Evolutionary conservation across 371 early-diverging fungal species (phyloP), one percentile per base, ranked within the genome.

Genomic region (Rhizopus delemar): DNA sequence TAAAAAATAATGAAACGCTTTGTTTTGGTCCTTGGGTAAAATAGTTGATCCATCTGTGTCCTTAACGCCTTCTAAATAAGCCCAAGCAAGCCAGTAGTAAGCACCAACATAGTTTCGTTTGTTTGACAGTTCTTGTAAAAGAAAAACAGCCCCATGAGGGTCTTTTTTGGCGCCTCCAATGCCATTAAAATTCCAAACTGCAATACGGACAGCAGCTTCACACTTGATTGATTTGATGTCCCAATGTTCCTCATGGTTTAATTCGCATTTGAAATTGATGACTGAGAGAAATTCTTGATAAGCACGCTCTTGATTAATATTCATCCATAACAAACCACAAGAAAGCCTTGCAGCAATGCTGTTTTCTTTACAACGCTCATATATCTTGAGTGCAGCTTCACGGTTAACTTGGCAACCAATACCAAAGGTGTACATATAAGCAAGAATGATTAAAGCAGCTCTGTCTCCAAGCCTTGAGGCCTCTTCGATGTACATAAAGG

Each of bases 131-230:
- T 58, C 16, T 32, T 62, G 49, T 38, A 66, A 54, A 13, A 50
- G 58, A 1, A 22, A 32, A 41, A 62, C 54, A 15, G 62, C 62
- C 13, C 46, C 11, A n/a, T 13, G 22, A 8, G 43, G 58, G 31
- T 66, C 57, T 53, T 58, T 56, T 48, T 51, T 53, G 8, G 35
- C 43, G 4, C 59, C 56, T 35, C 59, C 58, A 54, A 52, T 58
- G 5, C 67, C 67, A 15, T 66, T 56, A 33, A 58, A 66, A 11
- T 57, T 54, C 59, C 62, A 66, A 34, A 62, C 28, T 3, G 67
- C 62, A 39, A 66, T 58, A 11, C 59, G 55, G 2, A 62, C 38
- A 28, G 41, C 28, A 28, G 62, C 62, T 51, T 66, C 67, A 11
- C 58, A 36, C 13, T 58, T 51, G n/a, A 66, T 62, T 5, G 48